Conservation (phyloP, 179 eudicot species). For the Gypsophila paniculata region DNA sequence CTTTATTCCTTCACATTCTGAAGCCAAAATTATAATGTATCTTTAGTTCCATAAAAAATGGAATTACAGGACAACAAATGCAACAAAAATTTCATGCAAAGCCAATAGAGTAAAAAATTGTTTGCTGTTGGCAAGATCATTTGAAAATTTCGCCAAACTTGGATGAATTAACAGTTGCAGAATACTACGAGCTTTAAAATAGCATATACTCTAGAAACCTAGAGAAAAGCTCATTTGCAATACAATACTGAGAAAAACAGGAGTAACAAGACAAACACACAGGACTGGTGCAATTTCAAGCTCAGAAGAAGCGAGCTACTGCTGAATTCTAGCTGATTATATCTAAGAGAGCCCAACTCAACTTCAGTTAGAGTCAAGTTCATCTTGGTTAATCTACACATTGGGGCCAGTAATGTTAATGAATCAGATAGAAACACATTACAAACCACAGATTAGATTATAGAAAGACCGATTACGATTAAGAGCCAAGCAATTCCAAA, state of each 20-base stretch:
- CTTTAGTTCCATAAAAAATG: too few relatives aligned
- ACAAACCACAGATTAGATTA: slow-evolving; percentile 5
- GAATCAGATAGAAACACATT: slow-evolving; percentile 5
- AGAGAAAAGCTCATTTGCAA: neutral
- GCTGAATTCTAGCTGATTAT: neutral
- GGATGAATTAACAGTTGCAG: neutral
- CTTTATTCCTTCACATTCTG: too few relatives aligned
- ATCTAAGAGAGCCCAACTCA: slow-evolving; percentile 1
- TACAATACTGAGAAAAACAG: neutral
- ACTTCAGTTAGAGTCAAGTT: neutral
- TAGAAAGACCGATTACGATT: neutral
- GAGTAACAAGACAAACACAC: neutral
- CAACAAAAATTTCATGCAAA: neutral
- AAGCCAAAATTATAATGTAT: too few relatives aligned
- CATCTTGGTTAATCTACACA: neutral
- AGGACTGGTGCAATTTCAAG: neutral
- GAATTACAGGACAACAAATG: too few relatives aligned
- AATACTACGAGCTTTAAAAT: neutral
- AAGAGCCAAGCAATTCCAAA: slow-evolving; percentile 18
- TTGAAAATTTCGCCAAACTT: neutral
- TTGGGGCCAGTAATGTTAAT: slow-evolving; percentile 14
- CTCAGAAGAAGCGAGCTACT: neutral
- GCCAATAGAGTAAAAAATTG: neutral
- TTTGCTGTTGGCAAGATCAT: neutral
- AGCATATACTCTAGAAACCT: neutral